Evolutionary conservation across 371 early-diverging fungal genomes (phyloP), one percentile per base, ranked within the genome.

Genomic region (Haplosporangium sp.): DNA sequence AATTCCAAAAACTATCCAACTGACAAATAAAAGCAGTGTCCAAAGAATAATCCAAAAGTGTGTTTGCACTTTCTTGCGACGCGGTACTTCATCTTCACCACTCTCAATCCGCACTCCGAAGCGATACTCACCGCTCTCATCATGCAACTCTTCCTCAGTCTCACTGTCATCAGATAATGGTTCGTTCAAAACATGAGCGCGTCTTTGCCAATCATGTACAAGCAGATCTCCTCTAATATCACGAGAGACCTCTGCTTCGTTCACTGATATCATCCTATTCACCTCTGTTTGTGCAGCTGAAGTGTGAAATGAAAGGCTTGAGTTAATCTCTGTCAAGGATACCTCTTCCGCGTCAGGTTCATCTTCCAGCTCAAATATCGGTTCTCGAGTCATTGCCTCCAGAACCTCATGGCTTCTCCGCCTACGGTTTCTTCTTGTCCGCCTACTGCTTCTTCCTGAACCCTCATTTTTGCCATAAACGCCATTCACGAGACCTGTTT

Each of bases 41-140:
- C 82, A 81, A 7, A 75, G 35, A 19, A 74, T 60, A 47, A 81
- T 72, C 82, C 82, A 81, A 37, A 81, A 81, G 44, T 75, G 82
- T 8, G 82, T 76, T 27, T 81, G 82, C 0, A 47, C 44, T 38
- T 63, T 81, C 48, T 81, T 81, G 53, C 20, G 47, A 1, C 35
- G 75, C 37, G 72, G 75, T 13, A 75, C 63, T 19, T 72, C 82
- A 27, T 81, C 75, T 11, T 81, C 82, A 0, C 82, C 82, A 38
- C 65, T 75, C 38, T 81, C 82, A 55, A 81, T 81, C 38, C 66
- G 75, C 42, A 81, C 82, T 3, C 72, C 66, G 40, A 68, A 81
- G 20, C 67, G 75, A n/a, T 70, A 55, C 39, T 78, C 74, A 2
- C 55, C 74, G 39, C 56, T 63, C 42, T 78, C 79, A 11, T 70